Percentiles rank a stretch among this genome's conserved stretches.
These are phyloP conservation scores for Plasmodium gallinaceum DNA, from an alignment of 169 alveolate genomes.

Conservation along the genomic window DNA sequence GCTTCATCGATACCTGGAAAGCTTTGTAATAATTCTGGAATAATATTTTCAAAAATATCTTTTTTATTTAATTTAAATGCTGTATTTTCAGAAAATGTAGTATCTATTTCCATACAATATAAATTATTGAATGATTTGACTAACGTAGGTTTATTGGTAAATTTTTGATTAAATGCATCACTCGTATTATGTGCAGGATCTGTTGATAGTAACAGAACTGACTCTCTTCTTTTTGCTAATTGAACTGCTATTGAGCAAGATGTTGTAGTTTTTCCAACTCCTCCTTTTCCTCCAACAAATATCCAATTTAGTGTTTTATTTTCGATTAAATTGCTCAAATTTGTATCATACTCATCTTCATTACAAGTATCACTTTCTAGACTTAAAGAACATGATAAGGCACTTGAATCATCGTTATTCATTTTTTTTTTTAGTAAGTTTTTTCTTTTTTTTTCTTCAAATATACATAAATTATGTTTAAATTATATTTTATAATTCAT, in stretches of 20 bases:
- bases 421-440: background rate
- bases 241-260: slow-evolving; percentile 96
- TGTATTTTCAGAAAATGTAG: slow-evolving; percentile 85
- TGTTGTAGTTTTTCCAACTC: slow-evolving; percentile 99
- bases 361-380: slow-evolving; percentile 27
- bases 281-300: slow-evolving; percentile 99
- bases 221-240: slow-evolving; percentile 93
- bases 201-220: slow-evolving; percentile 97
- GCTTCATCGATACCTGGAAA: slow-evolving; percentile 99
- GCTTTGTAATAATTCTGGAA: slow-evolving; percentile 94
- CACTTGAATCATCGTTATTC: slow-evolving; percentile 31
- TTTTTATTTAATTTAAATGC: slow-evolving; percentile 84
- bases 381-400: slow-evolving; percentile 43
- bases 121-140: slow-evolving; percentile 96
- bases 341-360: slow-evolving; percentile 49
- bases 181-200: slow-evolving; percentile 99
- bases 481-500: too few relatives aligned
- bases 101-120: slow-evolving; percentile 96
- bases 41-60: slow-evolving; percentile 78
- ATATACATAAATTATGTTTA: too few relatives aligned
- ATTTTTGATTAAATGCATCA: slow-evolving; percentile 98
- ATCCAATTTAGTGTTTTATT: slow-evolving; percentile 95
- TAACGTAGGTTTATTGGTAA: slow-evolving; percentile 93
- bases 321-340: slow-evolving; percentile 43
- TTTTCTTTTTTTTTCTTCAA: too few relatives aligned